Base-by-base conservation (phyloP, 768 basidiomycete species). In the Coprinellus aureogranulatus region DNA sequence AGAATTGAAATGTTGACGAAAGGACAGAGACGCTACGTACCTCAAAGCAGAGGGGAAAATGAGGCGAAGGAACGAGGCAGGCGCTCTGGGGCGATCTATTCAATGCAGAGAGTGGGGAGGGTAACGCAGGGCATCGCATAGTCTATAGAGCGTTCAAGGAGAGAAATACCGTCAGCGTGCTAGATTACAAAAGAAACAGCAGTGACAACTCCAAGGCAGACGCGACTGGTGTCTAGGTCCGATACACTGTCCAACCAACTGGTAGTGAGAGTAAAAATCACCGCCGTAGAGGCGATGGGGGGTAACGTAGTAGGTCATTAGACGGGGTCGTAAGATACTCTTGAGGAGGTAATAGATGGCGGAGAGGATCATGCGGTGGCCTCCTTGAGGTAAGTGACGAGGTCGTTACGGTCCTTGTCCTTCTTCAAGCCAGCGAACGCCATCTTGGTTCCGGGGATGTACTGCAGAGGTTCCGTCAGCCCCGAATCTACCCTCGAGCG, bases 401-500 rank as follows among this genome's bases (percentile, higher is more conserved):
- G 87, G 77, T 98, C 95, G 71, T 86, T 90, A 77, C 95, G 88
- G 73, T 98, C 95, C 83, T 94, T 93, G 10, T 92, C 92, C 85
- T 98, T 98, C 88, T 98, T 98, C 72, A 98, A 77, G 67, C 96
- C 96, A 63, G 94, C 94, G 66, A 97, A 98, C 57, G 94, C 95
- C 95, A 98, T 98, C 81, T 96, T 97, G 51, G 95, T 97, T 48
- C 95, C 94, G 39, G 92, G 92, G 63, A 95, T 95, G 78, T 94
- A 94, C 90, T 92, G 58, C 1, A 25, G 10, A 20, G 0, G 16
- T n/a, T n/a, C n/a, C n/a, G 18, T 18, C 8, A 26, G 10, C 14
- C 34, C 34, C 0, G 27, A 41, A n/a, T 8, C 12, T 18, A 28
- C 23, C 20, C 1, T 22, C 37, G 30, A 45, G 23, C 41, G 20